These are phyloP conservation scores for Eleusine indica DNA, from an alignment of 176 grass and related monocot genomes.

Conservation along the genomic window DNA sequence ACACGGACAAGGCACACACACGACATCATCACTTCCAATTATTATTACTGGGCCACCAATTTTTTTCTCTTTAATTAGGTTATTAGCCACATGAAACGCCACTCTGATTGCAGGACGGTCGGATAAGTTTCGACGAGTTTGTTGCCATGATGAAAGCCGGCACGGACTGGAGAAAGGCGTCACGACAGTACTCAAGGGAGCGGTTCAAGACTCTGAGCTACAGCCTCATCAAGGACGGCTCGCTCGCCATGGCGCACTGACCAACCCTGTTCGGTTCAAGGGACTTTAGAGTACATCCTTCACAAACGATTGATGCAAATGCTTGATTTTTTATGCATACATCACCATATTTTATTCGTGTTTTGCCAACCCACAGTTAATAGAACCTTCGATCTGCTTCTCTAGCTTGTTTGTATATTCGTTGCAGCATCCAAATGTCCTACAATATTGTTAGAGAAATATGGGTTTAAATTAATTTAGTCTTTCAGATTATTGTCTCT, in stretches of 20 bases:
- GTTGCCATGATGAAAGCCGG: constrained; percentile 94
- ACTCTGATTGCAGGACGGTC: constrained; percentile 53
- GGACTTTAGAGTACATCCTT: background rate
- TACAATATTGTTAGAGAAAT: background rate
- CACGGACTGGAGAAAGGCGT: constrained; percentile 94
- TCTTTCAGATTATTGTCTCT: background rate
- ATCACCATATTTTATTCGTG: background rate
- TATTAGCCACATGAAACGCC: background rate
- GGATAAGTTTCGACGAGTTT: constrained; percentile 83
- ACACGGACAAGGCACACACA: constrained; percentile 69
- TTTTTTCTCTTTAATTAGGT: too few relatives aligned
- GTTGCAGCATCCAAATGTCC: background rate
- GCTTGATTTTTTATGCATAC: constrained; percentile 39
- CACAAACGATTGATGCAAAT: constrained; percentile 24
- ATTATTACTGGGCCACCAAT: too few relatives aligned
- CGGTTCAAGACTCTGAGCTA: constrained; percentile 78
- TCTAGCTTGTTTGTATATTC: background rate
- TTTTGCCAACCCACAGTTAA: background rate
- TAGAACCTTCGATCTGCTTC: background rate
- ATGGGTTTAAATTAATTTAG: background rate
- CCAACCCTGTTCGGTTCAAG: background rate
- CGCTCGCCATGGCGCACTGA: constrained; percentile 40
- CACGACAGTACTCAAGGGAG: constrained; percentile 95
- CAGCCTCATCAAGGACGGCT: constrained; percentile 84
- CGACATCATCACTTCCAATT: too few relatives aligned